Base-by-base conservation (phyloP, 371 early-diverging fungal genomes). In the Zopfochytrium polystomum region DNA sequence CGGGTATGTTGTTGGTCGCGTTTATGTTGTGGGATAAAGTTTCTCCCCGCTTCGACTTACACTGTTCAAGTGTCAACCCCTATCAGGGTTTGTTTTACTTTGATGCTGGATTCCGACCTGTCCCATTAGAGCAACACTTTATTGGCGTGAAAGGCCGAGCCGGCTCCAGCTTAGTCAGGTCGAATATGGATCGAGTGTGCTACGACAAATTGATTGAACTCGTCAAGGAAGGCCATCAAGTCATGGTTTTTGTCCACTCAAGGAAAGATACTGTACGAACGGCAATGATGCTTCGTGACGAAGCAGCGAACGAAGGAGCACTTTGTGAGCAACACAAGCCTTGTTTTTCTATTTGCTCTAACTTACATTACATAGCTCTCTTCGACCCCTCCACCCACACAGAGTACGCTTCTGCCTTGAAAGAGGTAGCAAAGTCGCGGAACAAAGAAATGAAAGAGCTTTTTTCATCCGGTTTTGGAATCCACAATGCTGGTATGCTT, bases 401-500 rank as follows among this genome's bases (percentile, higher is more conserved):
- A 20, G 53, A 67, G 50, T 73, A 79, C 43, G 72, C 72, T 1
- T 74, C 83, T 50, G 81, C 80, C 7, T 67, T 64, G 7, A 73
- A 75, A 50, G 77, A 81, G 31, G 65, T 79, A 35, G 71, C 67
- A 25, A 81, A 84, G 63, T 85, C 94, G 11, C 81, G 82, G 48
- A 93, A 91, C 75, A 84, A 84, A 46, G 95, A 98, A 68, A 70
- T 96, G 50, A 83, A 82, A 48, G 92, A 96, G 60, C 76, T 98
- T 29, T 89, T 90, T 63, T 62, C 69, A 2, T 71, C 72, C 58
- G 96, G 96, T 3, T 87, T 99, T 62, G 96, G 93, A 35, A 91
- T 99, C 46, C 99, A 99, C 80, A 95, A 99, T 71, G 99, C 99
- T 2, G 95, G 95, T 49, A 93, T 93, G 95, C 84, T 94, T 42